phyloP scores from a whole-genome alignment of 2,329 filamentous ascomycete species.

The Cryoendolithus antarcticus region DNA sequence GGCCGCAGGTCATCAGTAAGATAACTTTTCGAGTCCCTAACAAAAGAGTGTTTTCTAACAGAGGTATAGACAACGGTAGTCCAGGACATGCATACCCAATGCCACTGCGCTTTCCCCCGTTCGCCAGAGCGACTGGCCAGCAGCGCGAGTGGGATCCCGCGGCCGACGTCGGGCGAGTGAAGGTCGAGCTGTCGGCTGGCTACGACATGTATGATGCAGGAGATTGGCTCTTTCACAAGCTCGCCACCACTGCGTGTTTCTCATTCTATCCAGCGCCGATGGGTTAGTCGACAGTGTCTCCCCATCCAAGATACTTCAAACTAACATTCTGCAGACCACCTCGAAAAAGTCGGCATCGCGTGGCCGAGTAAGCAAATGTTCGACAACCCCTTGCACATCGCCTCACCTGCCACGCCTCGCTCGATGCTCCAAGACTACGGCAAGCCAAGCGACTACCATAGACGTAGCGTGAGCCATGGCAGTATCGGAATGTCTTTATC shows the following conservation, averaged over 20 bases:
- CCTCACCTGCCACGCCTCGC: constrained; percentile 9
- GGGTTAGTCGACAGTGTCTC: constrained; percentile 36
- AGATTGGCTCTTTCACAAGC: constrained; percentile 41
- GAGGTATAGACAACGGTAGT: constrained; percentile 14
- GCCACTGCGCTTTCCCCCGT: constrained; percentile 57
- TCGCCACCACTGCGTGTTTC: constrained; percentile 64
- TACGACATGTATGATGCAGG: constrained; percentile 29
- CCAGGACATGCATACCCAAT: constrained; percentile 17
- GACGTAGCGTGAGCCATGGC: constrained; percentile 9
- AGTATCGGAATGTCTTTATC: background rate
- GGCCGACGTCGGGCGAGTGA: constrained; percentile 63
- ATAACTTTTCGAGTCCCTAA: too few species aligned
- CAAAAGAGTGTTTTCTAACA: too few species aligned
- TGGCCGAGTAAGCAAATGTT: constrained; percentile 63
- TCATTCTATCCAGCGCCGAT: constrained; percentile 76
- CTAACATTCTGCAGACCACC: constrained; percentile 42
- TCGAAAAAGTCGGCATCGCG: constrained; percentile 62
- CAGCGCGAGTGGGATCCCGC: constrained; percentile 60
- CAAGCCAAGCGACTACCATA: constrained; percentile 1
- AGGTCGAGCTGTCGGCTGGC: constrained; percentile 62
- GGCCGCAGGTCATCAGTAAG: constrained; percentile 37
- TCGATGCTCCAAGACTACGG: background rate
- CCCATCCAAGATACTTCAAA: background rate
- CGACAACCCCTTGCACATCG: constrained; percentile 6
- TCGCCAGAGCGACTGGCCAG: constrained; percentile 55